A percentile compares a stretch with the other conserved stretches of the same genome.
Conservation (phyloP, 306 rosid species). For the Arachis hypogaea region DNA sequence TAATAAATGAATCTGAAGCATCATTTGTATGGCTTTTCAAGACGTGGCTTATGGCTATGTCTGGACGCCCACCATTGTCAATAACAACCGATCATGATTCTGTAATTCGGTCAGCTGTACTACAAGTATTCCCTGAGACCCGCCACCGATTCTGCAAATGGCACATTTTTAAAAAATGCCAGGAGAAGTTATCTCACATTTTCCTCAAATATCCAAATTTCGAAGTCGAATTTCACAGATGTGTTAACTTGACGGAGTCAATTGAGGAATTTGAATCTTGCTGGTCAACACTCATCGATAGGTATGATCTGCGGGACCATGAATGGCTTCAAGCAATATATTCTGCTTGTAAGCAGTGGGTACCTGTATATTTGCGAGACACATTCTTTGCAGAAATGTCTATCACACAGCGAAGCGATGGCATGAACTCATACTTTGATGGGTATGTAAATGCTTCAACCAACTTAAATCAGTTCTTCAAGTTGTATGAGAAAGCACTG, state of each 20-base stretch:
- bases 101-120: constrained; percentile 74
- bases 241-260: constrained; percentile 91
- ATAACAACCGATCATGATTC: constrained; percentile 94
- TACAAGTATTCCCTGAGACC: constrained; percentile 81
- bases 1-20: constrained; percentile 88
- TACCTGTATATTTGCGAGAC: constrained; percentile 88
- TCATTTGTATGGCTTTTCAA: constrained; percentile 91
- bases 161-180: constrained; percentile 97
- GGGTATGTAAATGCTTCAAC: constrained; percentile 99
- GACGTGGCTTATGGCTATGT: constrained; percentile 96
- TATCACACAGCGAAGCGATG: constrained; percentile 94
- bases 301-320: constrained; percentile 85
- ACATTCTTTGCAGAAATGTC: constrained; percentile 99
- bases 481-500: constrained; percentile 94
- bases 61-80: constrained; percentile 81
- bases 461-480: constrained; percentile 86
- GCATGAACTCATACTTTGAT: constrained; percentile 98
- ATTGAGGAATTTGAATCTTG: constrained; percentile 94
- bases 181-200: constrained; percentile 90
- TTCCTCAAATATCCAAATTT: constrained; percentile 86
- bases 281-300: constrained; percentile 85
- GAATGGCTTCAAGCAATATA: constrained; percentile 92
- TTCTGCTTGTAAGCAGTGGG: constrained; percentile 89
- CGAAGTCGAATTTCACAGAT: constrained; percentile 96
- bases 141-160: constrained; percentile 99